Evolutionary conservation across 140 eudicot species (phyloP).

Genomic region (Ambrosia hybrid): DNA sequence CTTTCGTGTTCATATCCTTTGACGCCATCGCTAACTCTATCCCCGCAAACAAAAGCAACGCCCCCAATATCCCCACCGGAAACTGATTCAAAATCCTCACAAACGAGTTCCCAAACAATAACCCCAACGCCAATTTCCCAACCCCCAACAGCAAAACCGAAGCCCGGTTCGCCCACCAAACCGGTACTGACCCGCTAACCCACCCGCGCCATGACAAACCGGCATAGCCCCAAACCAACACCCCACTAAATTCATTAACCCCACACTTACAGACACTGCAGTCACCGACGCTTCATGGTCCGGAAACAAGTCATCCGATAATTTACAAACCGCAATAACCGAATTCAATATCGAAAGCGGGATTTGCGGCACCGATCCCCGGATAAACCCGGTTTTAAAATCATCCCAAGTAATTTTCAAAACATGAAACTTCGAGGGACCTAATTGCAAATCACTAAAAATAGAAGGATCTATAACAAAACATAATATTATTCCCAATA

Average conservation of each 20-base stretch:
- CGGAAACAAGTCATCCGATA: slow-evolving; percentile 72
- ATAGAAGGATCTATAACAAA: slow-evolving; percentile 70
- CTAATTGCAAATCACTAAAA: slow-evolving; percentile 39
- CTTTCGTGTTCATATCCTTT: slow-evolving; percentile 72
- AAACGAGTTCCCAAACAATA: slow-evolving; percentile 71
- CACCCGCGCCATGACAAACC: slow-evolving; percentile 89
- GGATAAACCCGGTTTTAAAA: slow-evolving; percentile 62
- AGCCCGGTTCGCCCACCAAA: slow-evolving; percentile 78
- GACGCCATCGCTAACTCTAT: slow-evolving; percentile 84
- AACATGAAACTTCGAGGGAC: slow-evolving; percentile 63
- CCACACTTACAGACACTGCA: slow-evolving; percentile 70
- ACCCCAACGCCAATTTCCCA: slow-evolving; percentile 58
- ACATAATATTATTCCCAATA: slow-evolving; percentile 6
- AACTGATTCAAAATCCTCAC: slow-evolving; percentile 58
- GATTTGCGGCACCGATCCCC: slow-evolving; percentile 77
- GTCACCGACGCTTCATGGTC: slow-evolving; percentile 67
- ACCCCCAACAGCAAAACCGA: slow-evolving; percentile 59
- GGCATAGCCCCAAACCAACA: slow-evolving; percentile 97
- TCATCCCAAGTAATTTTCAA: slow-evolving; percentile 67
- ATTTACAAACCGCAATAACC: slow-evolving; percentile 76
- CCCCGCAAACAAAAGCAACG: slow-evolving; percentile 73
- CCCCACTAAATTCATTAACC: slow-evolving; percentile 69
- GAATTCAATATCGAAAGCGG: slow-evolving; percentile 73
- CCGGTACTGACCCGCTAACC: slow-evolving; percentile 83
- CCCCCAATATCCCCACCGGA: slow-evolving; percentile 82